A percentile compares a stretch with the other conserved stretches of the same genome.
Evolutionary conservation across 2,329 filamentous ascomycete species (phyloP).

Genomic region (Penicillium aurantiogriseum): DNA sequence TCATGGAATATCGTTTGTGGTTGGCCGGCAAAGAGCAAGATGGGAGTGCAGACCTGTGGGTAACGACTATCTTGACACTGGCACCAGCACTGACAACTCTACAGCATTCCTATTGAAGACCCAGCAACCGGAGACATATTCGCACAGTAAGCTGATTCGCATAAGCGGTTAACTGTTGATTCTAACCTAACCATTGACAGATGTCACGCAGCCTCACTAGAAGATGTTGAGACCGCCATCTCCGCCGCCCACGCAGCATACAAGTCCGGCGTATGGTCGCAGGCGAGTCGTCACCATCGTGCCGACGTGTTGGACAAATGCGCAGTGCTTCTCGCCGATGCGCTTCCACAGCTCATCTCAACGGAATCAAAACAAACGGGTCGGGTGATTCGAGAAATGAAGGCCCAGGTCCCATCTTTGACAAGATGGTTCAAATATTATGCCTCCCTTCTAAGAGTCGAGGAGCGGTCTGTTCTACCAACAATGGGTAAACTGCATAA

Average conservation of each 20-base stretch:
- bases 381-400: conserved; percentile 67
- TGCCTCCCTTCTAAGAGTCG: conserved; percentile 63
- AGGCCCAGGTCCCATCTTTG: conserved; percentile 61
- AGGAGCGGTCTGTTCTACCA: conserved; percentile 65
- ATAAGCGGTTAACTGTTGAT: too few species aligned
- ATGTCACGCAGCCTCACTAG: conserved; percentile 18
- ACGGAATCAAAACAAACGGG: conserved; percentile 69
- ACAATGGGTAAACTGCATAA: conserved; percentile 49
- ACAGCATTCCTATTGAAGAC: conserved; percentile 20
- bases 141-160: conserved; percentile 11
- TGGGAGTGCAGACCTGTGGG: conserved; percentile 14
- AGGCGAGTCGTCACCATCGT: conserved; percentile 18
- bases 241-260: conserved; percentile 12
- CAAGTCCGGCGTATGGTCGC: conserved; percentile 22
- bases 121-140: conserved; percentile 22
- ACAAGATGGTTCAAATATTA: conserved; percentile 68
- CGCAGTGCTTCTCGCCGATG: conserved; percentile 12
- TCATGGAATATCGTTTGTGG: conserved; percentile 18
- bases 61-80: neutral
- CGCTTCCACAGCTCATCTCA: conserved; percentile 56
- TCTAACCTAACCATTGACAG: conserved; percentile 6
- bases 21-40: conserved; percentile 16
- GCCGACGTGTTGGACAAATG: conserved; percentile 25
- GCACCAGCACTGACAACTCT: neutral
- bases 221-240: conserved; percentile 17